Percentiles rank a stretch among this genome's conserved stretches.
Evolutionary conservation across 1,284 basidiomycete genomes (phyloP).

Genomic region (Tilletia horrida): DNA sequence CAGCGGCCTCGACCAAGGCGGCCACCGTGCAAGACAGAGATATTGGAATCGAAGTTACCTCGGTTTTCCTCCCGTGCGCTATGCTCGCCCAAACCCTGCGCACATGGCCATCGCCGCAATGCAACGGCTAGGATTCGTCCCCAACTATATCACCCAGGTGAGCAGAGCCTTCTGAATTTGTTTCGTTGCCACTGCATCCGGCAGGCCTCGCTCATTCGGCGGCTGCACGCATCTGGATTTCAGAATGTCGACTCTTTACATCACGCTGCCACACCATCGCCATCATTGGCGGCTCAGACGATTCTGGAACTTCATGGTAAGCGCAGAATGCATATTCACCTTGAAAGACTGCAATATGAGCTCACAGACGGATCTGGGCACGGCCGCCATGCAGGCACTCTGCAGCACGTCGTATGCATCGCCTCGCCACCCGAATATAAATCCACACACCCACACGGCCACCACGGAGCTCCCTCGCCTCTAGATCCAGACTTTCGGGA

Average conservation of each 20-base stretch:
- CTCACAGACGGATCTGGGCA: no score
- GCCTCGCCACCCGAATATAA: constrained; percentile 19
- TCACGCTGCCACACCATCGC: constrained; percentile 42
- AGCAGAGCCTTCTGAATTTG: neutral
- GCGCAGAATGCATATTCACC: constrained; percentile 19
- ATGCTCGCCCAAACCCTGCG: constrained; percentile 47
- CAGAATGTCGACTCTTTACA: constrained; percentile 54
- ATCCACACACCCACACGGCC: neutral
- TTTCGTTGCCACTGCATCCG: neutral
- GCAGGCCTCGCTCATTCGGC: no score
- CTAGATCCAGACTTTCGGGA: neutral
- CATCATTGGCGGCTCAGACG: constrained; percentile 32
- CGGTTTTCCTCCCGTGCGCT: constrained; percentile 47
- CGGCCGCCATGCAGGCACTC: constrained; percentile 18
- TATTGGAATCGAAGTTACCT: constrained; percentile 54
- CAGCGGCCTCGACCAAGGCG: constrained; percentile 31
- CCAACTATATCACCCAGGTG: constrained; percentile 45
- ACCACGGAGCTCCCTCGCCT: neutral
- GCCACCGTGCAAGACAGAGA: constrained; percentile 37
- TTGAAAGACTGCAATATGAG: no score
- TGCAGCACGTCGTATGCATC: constrained; percentile 33
- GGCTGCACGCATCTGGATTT: no score
- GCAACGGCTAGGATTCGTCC: constrained; percentile 42
- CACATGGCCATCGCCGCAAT: constrained; percentile 51
- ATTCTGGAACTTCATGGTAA: constrained; percentile 54